A percentile compares a stretch with the other conserved stretches of the same genome.
phyloP scores from a whole-genome alignment of 1,284 basidiomycete species.

The Cryptococcus amylolentus region DNA sequence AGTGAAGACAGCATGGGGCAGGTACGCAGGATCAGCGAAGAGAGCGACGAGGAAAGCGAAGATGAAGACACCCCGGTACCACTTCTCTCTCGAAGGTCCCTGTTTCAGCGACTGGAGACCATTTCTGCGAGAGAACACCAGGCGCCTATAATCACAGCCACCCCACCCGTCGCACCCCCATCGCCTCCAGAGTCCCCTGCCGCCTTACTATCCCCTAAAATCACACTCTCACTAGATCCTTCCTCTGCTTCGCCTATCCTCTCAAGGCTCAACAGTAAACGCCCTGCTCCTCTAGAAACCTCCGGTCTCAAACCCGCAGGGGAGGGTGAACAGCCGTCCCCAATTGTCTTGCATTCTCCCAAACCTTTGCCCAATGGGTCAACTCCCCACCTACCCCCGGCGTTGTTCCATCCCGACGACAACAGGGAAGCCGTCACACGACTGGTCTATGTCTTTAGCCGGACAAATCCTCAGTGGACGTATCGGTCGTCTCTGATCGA shows the following conservation, averaged over 20 bases:
- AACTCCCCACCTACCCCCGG: constrained; percentile 5
- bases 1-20: neutral
- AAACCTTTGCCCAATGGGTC: constrained; percentile 12
- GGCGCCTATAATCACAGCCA: neutral
- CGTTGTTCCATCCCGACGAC: constrained; percentile 33
- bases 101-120: constrained; percentile 19
- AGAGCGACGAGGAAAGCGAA: neutral
- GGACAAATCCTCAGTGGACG: constrained; percentile 36
- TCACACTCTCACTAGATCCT: constrained; percentile 25
- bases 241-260: constrained; percentile 5
- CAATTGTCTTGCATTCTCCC: constrained; percentile 41
- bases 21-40: neutral
- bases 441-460: constrained; percentile 44
- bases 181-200: neutral
- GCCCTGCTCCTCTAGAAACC: constrained; percentile 9
- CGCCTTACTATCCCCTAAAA: constrained; percentile 22
- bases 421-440: constrained; percentile 46
- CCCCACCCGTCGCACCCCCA: neutral
- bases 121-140: constrained; percentile 19
- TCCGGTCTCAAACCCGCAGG: neutral
- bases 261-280: constrained; percentile 4
- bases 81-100: constrained; percentile 15
- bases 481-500: constrained; percentile 44
- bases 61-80: constrained; percentile 3
- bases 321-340: constrained; percentile 16